phyloP scores from a whole-genome alignment of 305 asterid species.

The Andrographis paniculata region DNA sequence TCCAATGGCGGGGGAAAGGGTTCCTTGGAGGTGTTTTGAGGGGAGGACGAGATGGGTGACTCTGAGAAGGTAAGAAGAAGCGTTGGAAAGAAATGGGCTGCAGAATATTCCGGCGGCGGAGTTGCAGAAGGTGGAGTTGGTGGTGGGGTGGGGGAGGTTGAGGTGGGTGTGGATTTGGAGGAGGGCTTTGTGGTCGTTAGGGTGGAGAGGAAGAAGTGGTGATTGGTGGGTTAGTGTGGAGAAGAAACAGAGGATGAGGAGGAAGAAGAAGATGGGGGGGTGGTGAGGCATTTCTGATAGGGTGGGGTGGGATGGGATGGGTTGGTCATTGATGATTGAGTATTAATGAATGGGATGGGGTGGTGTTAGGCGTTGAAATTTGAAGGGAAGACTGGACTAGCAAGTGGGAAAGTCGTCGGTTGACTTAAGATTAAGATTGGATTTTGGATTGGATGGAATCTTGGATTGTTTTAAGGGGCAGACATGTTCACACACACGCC shows the following conservation, averaged over 20 bases:
- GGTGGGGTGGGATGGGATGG: neutral
- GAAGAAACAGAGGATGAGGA: neutral
- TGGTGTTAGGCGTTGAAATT: too few relatives aligned
- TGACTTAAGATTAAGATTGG: too few relatives aligned
- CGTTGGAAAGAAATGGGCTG: conserved; percentile 15
- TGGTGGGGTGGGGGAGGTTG: neutral
- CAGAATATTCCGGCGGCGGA: conserved; percentile 31
- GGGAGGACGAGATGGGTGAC: conserved; percentile 35
- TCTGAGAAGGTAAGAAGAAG: conserved; percentile 28
- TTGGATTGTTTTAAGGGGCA: too few relatives aligned
- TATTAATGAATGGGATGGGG: too few relatives aligned
- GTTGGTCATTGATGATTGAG: too few relatives aligned
- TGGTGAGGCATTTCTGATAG: neutral
- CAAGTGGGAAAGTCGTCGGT: too few relatives aligned
- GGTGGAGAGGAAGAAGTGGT: neutral
- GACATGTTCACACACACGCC: too few relatives aligned
- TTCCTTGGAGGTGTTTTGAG: conserved; percentile 30
- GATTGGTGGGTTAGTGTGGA: too few relatives aligned
- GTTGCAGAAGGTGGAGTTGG: conserved; percentile 23
- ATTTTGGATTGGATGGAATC: too few relatives aligned
- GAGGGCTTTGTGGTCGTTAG: neutral
- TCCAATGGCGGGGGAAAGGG: conserved; percentile 39
- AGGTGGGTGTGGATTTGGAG: neutral
- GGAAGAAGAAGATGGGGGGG: neutral
- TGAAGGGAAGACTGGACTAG: too few relatives aligned